Evolutionary conservation across 768 basidiomycete species (phyloP).

Genomic region (Tylopilus plumbeoviolaceoides): DNA sequence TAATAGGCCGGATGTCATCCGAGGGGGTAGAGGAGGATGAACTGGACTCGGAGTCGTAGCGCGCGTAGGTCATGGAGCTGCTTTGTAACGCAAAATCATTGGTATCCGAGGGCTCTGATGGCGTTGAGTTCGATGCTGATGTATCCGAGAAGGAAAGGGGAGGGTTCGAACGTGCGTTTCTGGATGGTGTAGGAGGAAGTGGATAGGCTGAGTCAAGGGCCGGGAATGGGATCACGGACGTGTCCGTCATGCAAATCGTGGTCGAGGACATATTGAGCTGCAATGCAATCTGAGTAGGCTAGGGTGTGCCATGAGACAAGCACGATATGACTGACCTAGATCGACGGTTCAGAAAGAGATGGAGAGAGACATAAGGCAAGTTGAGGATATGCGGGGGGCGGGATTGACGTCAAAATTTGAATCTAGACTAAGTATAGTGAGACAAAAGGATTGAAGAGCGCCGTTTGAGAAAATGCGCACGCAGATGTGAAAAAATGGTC

Average conservation of each 20-base stretch:
- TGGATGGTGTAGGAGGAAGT: constrained; percentile 62
- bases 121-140: constrained; percentile 7
- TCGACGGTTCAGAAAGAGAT: constrained; percentile 12
- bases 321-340: constrained; percentile 4
- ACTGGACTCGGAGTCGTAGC: constrained; percentile 29
- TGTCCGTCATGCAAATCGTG: constrained; percentile 23
- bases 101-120: constrained; percentile 4
- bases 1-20: constrained; percentile 33
- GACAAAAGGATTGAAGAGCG: constrained; percentile 3
- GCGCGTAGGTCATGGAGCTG: constrained; percentile 3
- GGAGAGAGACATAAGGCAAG: constrained; percentile 17
- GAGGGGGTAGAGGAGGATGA: constrained; percentile 37
- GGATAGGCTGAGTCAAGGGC: constrained; percentile 31
- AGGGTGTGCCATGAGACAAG: not conserved
- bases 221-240: constrained; percentile 26
- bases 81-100: constrained; percentile 2
- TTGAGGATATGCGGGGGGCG: not conserved
- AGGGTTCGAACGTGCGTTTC: constrained; percentile 26
- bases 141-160: constrained; percentile 13
- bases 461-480: constrained; percentile 9
- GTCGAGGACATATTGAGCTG: constrained; percentile 19
- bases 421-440: constrained; percentile 12
- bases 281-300: constrained; percentile 2
- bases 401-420: constrained; percentile 11
- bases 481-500: not conserved